Base-by-base conservation (phyloP, 169 alveolate species). In the Eimeria mitis region DNA sequence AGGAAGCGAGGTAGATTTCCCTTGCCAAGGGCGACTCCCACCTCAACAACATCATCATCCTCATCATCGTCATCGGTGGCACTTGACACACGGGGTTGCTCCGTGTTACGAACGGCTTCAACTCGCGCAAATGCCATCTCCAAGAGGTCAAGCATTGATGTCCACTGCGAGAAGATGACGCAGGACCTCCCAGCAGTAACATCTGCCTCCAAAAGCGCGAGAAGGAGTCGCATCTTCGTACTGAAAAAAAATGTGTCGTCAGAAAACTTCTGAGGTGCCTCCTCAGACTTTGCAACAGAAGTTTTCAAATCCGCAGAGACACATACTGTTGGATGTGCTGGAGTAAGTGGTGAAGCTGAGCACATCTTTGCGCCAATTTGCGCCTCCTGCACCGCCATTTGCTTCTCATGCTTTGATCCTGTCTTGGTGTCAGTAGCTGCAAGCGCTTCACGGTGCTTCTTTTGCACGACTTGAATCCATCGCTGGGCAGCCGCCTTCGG, bases 161-260 rank as follows among this genome's bases (percentile, higher is more conserved):
- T 96, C 96, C 98, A 98, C 95, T 98, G 99, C 73, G 98, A 97
- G 89, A 98, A 98, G 40, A 98, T 95, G 73, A 98, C 97, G 73
- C 89, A 63, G 73, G 81, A 88, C 76, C 95, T 68, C 61, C 97
- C 97, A 1, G 71, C 95, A 14, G 70, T 34, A 52, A 81, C 94
- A 56, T 95, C 97, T 52, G 92, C 95, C 7, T 76, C 87, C 49
- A 95, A 65, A 16, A 89, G 92, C 54, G 94, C 97, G 2, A 89
- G 52, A 40, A 81, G 89, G 25, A 79, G 73, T 19, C 89, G 89
- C 34, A 95, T 75, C 61, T 92, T 94, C 73, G 95, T 73, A 95
- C 95, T 89, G 52, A 95, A 95, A 85, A 95, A 89, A 65, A 95
- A 95, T 14, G 56, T 61, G 63, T 79, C 79, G 81, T 85, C 91